Base-by-base conservation (phyloP, 2,329 filamentous ascomycete species). In the Hortaea sp. region DNA sequence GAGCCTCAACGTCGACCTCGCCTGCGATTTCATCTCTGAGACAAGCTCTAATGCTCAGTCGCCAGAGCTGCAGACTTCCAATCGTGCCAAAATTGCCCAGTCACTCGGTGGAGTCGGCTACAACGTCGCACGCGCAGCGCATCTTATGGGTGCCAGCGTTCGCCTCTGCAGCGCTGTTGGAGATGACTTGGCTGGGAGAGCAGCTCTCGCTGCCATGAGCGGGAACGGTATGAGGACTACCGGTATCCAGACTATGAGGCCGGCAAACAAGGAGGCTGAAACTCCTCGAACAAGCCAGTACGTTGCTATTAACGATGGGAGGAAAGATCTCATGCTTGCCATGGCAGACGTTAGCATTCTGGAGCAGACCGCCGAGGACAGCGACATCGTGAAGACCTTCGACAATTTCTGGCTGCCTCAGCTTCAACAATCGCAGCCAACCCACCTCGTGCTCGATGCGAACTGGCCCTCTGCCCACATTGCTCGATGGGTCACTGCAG, bases 301-400 rank as follows among this genome's bases (percentile, higher is more conserved):
- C 63, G 78, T 97, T 3, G 85, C 90, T 11, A 73, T 97, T 53
- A 98, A 97, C 62, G 85, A 94, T 60, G 72, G 73, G 0, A 79
- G 83, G 49, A 94, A 88, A 64, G 84, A 89, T 52, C 77, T 98
- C 2, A 75, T 89, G n/a, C 67, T 95, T 52, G 90, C 88, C 40
- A 94, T 95, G 87, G 89, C 90, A 4, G 92, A 97, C 62, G 95
- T 97, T 88, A 78, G 74, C 46, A 90, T 95, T 56, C 78, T 95
- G 35, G 73, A 79, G 54, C 64, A 66, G 53, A 64, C 65, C 11
- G 43, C 44, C 29, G 42, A 53, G 32, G 40, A 45, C 37, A 41
- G 44, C 35, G 40, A 45, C 6, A 75, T 80, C n/a, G 13, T 34
- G 5, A 11, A 48, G 7, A 49, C 56, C 1, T 75, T 77, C 50